phyloP scores from a whole-genome alignment of 2,329 filamentous ascomycete genomes.

The Bisporella sp. region DNA sequence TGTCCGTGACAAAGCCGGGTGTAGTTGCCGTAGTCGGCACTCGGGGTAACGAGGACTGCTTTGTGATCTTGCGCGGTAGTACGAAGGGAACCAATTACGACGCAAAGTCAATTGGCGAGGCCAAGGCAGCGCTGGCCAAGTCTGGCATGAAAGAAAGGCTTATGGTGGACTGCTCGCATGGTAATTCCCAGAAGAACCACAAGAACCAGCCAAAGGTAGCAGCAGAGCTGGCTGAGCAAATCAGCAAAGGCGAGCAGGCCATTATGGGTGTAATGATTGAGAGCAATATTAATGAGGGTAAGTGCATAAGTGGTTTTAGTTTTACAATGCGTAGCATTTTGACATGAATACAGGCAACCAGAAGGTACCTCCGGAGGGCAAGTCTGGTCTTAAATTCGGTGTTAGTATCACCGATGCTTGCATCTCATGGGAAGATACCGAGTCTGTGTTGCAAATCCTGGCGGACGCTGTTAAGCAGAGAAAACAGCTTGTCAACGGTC shows the following conservation, averaged over 20 bases:
- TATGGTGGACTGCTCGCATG: constrained; percentile 98
- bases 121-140: constrained; percentile 71
- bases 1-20: constrained; percentile 94
- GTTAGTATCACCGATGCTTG: constrained; percentile 97
- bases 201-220: constrained; percentile 96
- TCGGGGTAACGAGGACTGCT: constrained; percentile 92
- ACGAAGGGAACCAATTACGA: constrained; percentile 94
- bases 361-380: constrained; percentile 84
- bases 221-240: constrained; percentile 72
- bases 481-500: no score
- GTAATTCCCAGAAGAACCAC: constrained; percentile 93
- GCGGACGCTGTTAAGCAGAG: constrained; percentile 60
- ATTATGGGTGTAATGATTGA: constrained; percentile 99
- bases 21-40: constrained; percentile 93
- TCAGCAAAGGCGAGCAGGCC: constrained; percentile 68
- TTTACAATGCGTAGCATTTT: not conserved
- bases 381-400: constrained; percentile 79
- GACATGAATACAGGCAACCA: constrained; percentile 56
- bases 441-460: constrained; percentile 67
- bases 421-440: constrained; percentile 89
- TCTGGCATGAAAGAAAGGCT: constrained; percentile 68
- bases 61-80: constrained; percentile 89
- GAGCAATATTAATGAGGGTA: constrained; percentile 91
- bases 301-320: constrained; percentile 2
- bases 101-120: constrained; percentile 71